Evolutionary conservation across 2,329 filamentous ascomycete species (phyloP).

Genomic region (Dactylonectria macrodidyma): DNA sequence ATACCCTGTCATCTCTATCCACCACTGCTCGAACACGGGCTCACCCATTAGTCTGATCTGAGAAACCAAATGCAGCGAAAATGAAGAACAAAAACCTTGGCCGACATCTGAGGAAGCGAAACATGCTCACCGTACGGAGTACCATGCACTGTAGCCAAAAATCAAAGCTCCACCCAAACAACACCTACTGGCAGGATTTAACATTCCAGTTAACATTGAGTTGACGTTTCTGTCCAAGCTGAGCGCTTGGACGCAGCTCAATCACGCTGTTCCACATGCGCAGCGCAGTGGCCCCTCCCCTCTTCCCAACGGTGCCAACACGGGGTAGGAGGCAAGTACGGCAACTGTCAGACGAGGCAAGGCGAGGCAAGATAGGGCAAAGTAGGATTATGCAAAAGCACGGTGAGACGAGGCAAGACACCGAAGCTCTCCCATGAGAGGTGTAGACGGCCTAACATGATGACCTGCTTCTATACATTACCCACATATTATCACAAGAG

Average conservation of each 20-base stretch:
- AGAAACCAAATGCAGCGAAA: not conserved
- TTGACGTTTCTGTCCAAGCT: conserved; percentile 19
- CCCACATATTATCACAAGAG: not conserved
- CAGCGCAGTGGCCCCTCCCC: not conserved
- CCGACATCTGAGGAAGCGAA: conserved; percentile 1
- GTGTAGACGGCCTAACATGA: not conserved
- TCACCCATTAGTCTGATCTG: not conserved
- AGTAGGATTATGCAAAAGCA: not conserved
- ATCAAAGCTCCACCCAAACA: conserved; percentile 8
- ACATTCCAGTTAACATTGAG: conserved; percentile 23
- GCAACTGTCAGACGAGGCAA: not conserved
- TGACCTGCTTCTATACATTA: too few species aligned
- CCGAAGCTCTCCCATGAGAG: not conserved
- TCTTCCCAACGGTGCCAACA: not conserved
- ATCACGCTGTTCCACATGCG: not conserved
- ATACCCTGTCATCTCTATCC: not conserved
- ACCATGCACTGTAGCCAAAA: not conserved
- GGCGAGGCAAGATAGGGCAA: not conserved
- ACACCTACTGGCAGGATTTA: not conserved
- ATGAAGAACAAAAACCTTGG: not conserved
- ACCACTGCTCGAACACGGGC: not conserved
- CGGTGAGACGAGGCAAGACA: not conserved
- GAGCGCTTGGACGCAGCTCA: conserved; percentile 2
- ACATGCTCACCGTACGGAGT: not conserved
- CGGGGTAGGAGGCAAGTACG: not conserved